Percentiles rank a stretch among this genome's conserved stretches.
Conservation (phyloP, 805 yeast species). For the Candida vaughaniae region DNA sequence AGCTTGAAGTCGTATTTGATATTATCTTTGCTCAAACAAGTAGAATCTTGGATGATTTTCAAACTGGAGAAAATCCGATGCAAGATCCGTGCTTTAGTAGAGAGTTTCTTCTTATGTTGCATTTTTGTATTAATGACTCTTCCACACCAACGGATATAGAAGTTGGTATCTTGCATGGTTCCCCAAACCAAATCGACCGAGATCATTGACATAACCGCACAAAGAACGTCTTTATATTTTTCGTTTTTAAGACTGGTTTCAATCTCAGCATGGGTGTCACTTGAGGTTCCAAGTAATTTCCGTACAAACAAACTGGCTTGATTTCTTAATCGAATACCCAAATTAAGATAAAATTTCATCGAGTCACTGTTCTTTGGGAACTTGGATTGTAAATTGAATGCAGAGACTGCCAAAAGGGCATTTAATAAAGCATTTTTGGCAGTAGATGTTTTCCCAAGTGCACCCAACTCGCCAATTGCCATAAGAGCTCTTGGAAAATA, state of each 20-base stretch:
- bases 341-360: conserved; percentile 65
- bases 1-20: conserved; percentile 22
- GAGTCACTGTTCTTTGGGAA: conserved; percentile 63
- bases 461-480: conserved; percentile 79
- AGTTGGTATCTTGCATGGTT: conserved; percentile 79
- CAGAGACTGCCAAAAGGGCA: conserved; percentile 77
- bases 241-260: conserved; percentile 50
- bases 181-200: conserved; percentile 91
- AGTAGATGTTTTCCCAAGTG: conserved; percentile 69
- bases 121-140: conserved; percentile 68
- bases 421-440: conserved; percentile 77
- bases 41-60: conserved; percentile 75
- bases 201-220: conserved; percentile 83
- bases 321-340: conserved; percentile 71
- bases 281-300: conserved; percentile 44
- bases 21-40: conserved; percentile 43
- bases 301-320: conserved; percentile 72
- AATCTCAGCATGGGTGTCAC: conserved; percentile 33
- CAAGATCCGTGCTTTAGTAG: conserved; percentile 72
- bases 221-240: conserved; percentile 79
- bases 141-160: conserved; percentile 75
- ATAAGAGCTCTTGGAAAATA: conserved; percentile 79
- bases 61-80: conserved; percentile 78
- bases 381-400: conserved; percentile 75
- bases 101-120: conserved; percentile 59